Conservation (phyloP, 345 rosid species). For the Pelargonium nanum region DNA sequence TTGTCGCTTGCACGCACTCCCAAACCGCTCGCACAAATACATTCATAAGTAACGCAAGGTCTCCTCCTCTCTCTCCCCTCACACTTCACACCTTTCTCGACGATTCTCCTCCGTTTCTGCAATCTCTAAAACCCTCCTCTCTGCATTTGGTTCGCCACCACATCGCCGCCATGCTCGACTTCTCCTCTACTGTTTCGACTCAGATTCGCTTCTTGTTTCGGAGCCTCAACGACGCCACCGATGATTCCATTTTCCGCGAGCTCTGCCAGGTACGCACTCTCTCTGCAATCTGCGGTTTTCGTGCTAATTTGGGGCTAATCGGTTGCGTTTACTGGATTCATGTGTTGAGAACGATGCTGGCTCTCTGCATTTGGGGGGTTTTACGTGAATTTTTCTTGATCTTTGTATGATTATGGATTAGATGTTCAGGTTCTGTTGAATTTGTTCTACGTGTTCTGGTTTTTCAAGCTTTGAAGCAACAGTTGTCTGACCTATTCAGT, state of each 20-base stretch:
- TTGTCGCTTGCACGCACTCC: background rate
- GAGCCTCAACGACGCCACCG: conserved; percentile 45
- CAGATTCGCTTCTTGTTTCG: conserved; percentile 68
- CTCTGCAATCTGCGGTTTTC: background rate
- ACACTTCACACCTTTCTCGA: background rate
- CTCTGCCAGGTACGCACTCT: conserved; percentile 44
- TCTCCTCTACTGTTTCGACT: conserved; percentile 36
- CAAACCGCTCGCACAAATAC: background rate
- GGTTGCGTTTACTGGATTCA: background rate
- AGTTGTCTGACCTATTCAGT: background rate
- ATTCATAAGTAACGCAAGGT: background rate
- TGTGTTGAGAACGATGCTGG: background rate
- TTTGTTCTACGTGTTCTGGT: background rate
- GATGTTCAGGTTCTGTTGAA: background rate
- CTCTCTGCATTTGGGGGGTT: background rate
- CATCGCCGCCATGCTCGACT: conserved; percentile 35
- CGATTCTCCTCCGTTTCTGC: conserved; percentile 10
- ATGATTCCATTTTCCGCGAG: conserved; percentile 45
- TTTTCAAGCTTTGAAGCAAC: background rate
- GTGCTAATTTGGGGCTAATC: background rate
- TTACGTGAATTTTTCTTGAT: too few species aligned
- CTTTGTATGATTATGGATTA: too few species aligned
- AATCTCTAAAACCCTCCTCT: conserved; percentile 8
- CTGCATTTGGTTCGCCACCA: background rate
- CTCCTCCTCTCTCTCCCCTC: background rate